These are phyloP conservation scores for Crotalaria pallida DNA, from an alignment of 306 rosid genomes.

Conservation along the genomic window DNA sequence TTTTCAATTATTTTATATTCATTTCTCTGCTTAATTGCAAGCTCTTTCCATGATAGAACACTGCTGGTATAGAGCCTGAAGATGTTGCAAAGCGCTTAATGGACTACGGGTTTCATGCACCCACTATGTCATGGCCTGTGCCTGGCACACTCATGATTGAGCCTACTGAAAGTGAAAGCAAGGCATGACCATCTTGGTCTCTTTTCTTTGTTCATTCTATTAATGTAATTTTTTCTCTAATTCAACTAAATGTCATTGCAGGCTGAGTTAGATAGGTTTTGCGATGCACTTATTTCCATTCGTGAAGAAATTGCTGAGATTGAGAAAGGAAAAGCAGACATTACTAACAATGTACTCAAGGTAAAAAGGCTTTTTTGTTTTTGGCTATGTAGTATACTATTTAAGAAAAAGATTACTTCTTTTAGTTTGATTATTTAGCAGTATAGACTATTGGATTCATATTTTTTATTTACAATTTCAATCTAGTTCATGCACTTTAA, in stretches of 20 bases:
- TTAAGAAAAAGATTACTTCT: too few relatives aligned
- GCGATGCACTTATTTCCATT: conserved; percentile 87
- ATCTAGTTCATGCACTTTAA: neutral
- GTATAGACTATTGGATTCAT: neutral
- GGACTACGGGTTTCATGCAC: conserved; percentile 97
- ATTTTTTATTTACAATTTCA: neutral
- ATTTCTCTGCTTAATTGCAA: conserved; percentile 18
- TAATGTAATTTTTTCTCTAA: neutral
- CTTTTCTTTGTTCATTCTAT: neutral
- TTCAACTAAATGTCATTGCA: conserved; percentile 36
- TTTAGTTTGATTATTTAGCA: neutral
- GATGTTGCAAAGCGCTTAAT: conserved; percentile 96
- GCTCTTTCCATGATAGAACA: conserved; percentile 39
- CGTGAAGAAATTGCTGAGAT: conserved; percentile 80
- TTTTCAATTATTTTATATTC: neutral
- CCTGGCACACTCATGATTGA: conserved; percentile 99
- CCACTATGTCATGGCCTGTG: conserved; percentile 99
- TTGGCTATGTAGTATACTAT: neutral
- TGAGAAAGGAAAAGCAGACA: conserved; percentile 89
- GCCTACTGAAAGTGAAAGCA: conserved; percentile 99
- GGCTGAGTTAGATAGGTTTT: conserved; percentile 95
- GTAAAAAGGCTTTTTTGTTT: conserved; percentile 27
- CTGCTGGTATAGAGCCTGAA: conserved; percentile 94
- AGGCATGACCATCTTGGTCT: conserved; percentile 38
- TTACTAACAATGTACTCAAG: conserved; percentile 87